These are phyloP conservation scores for Takashimella koratensis DNA, from an alignment of 1,284 basidiomycete genomes.

Conservation along the genomic window DNA sequence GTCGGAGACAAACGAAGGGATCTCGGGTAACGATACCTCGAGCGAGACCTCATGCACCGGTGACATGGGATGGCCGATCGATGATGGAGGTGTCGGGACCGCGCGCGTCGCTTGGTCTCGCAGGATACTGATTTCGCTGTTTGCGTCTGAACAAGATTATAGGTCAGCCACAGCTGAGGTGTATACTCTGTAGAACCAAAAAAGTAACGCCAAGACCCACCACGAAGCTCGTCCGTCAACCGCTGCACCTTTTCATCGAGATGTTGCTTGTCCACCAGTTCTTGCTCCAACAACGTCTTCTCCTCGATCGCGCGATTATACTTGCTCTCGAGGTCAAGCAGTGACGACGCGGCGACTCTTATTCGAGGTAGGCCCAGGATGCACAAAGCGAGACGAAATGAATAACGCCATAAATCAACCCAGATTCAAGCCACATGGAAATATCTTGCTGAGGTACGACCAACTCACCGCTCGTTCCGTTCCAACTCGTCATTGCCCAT, in stretches of 20 bases:
- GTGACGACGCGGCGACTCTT: constrained; percentile 79
- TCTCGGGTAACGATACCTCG: constrained; percentile 12
- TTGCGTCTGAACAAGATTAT: constrained; percentile 57
- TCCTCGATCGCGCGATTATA: constrained; percentile 91
- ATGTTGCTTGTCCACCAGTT: constrained; percentile 84
- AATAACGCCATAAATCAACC: no score
- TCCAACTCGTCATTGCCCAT: constrained; percentile 96
- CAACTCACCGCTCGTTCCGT: constrained; percentile 66
- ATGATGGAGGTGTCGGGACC: constrained; percentile 35
- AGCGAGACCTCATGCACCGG: constrained; percentile 27
- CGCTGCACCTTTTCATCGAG: constrained; percentile 90
- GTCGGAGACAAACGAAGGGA: background rate
- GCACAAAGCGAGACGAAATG: no score
- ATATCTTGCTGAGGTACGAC: no score
- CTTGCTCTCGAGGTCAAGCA: constrained; percentile 85
- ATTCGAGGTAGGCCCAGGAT: no score
- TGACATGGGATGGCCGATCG: constrained; percentile 34
- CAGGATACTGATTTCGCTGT: constrained; percentile 76
- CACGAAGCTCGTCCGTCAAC: constrained; percentile 87
- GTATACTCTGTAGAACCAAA: no score
- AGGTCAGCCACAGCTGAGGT: background rate
- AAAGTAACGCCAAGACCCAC: constrained; percentile 51
- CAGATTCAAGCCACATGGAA: no score
- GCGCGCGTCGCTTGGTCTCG: constrained; percentile 59
- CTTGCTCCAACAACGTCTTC: constrained; percentile 94